phyloP scores from a whole-genome alignment of 169 alveolate genomes.

The Plasmodium yoelii region DNA sequence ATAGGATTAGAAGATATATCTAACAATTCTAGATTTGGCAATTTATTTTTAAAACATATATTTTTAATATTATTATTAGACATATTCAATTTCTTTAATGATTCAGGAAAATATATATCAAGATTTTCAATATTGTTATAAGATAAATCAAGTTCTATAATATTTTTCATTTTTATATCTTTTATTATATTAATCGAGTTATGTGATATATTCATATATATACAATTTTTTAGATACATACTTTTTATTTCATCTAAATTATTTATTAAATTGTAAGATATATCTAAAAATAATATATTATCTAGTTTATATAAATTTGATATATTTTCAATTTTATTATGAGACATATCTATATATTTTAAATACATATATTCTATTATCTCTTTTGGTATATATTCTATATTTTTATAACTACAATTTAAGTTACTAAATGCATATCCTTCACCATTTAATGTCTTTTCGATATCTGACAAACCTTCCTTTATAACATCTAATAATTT shows the following conservation, averaged over 20 bases:
- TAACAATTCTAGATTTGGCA: conserved; percentile 28
- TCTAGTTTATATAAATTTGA: conserved; percentile 10
- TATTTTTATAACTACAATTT: conserved; percentile 33
- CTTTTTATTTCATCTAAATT: conserved; percentile 10
- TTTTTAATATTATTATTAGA: conserved; percentile 47
- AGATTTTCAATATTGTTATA: conserved; percentile 28
- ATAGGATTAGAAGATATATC: conserved; percentile 65
- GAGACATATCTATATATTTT: conserved; percentile 63
- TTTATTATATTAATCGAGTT: conserved; percentile 35
- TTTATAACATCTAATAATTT: conserved; percentile 20
- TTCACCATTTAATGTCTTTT: conserved; percentile 45
- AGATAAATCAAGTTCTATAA: conserved; percentile 40
- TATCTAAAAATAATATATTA: conserved; percentile 34
- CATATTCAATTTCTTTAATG: conserved; percentile 28
- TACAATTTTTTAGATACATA: conserved; percentile 18
- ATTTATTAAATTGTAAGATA: conserved; percentile 36
- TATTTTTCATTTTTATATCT: conserved; percentile 21
- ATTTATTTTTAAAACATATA: conserved; percentile 36
- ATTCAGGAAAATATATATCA: conserved; percentile 13
- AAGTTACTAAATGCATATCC: conserved; percentile 63
- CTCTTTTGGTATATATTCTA: conserved; percentile 31
- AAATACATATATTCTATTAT: conserved; percentile 32
- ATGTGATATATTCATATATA: conserved; percentile 50
- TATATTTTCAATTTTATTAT: conserved; percentile 47
- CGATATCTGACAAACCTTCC: conserved; percentile 37